phyloP scores from a whole-genome alignment of 352 stramenopile genomes.

The Globisporangium spiculum region DNA sequence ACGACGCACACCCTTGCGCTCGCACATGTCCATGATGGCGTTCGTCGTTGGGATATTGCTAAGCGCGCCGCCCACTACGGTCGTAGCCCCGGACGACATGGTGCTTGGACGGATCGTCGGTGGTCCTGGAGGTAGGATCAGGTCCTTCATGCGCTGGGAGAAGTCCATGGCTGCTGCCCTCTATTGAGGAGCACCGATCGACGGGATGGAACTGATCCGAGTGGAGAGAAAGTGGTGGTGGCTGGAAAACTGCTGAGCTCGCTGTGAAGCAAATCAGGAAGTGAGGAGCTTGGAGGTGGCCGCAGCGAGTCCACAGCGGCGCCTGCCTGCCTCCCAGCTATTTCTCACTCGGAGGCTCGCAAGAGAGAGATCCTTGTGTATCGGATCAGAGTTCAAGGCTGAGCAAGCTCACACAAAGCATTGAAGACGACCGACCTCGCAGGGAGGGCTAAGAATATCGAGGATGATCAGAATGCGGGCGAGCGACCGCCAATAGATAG shows the following conservation, averaged over 20 bases:
- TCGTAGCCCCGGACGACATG: conserved; percentile 24
- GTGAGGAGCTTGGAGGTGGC: background rate
- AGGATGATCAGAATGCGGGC: background rate
- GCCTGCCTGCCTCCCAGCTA: background rate
- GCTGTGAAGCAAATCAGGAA: conserved; percentile 15
- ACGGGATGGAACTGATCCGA: background rate
- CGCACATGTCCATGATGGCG: conserved; percentile 41
- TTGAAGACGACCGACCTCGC: background rate
- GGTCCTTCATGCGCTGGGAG: conserved; percentile 70
- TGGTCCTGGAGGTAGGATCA: conserved; percentile 51
- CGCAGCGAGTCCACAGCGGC: background rate
- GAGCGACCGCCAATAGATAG: background rate
- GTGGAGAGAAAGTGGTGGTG: background rate
- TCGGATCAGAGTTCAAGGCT: background rate
- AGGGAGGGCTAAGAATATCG: background rate
- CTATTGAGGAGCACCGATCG: background rate
- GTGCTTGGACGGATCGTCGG: conserved; percentile 50
- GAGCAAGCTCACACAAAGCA: background rate
- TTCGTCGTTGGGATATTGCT: conserved; percentile 20
- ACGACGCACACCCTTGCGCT: conserved; percentile 64
- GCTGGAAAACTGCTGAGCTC: conserved; percentile 4
- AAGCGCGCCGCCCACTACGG: conserved; percentile 23
- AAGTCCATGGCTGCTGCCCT: conserved; percentile 49
- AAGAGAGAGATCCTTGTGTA: conserved; percentile 2
- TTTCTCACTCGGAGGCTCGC: conserved; percentile 6